Evolutionary conservation across 2,329 filamentous ascomycete species (phyloP), one percentile per base, ranked within the genome.

Genomic region (Diaporthe capsici): DNA sequence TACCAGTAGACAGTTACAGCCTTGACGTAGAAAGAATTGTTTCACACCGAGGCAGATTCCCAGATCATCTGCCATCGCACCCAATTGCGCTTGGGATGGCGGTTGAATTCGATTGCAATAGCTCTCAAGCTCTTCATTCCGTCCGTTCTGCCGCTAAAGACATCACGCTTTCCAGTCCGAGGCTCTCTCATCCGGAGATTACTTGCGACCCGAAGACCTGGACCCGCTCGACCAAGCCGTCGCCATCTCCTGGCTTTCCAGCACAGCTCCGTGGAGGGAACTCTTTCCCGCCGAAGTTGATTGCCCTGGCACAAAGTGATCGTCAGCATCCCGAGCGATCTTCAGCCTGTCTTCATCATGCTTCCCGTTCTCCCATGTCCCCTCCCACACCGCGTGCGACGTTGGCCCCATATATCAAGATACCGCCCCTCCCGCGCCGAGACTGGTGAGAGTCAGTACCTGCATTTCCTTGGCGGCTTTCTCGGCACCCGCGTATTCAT

Each of bases 301-400:
- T 80, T 72, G 80, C 78, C 55, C 77, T 78, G 44, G 76, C 78
- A 12, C 7, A 79, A 81, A 34, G 70, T 81, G 47, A 76, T 79
- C 58, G 78, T 79, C 53, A 79, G 79, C 3, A 79, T 81, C 25
- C 80, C 80, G 77, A 0, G 76, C 74, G 42, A 76, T 81, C 53
- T 75, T 80, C 39, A 77, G 76, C 15, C 68, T 80, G 79, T 65
- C 55, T 80, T 80, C n/a, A 76, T 81, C 67, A 81, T 80, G 80
- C 76, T 81, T 1, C 80, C 79, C 12, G 15, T 76, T 80, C 44
- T 77, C 79, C 15, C 12, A 68, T 80, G 9, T 22, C 15, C 31
- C 79, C 71, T 77, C 81, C 61, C 73, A 80, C 63, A 74, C 77
- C 74, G 80, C 80, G 10, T 81, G 80, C 76, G 70, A 77, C 25